These are phyloP conservation scores for Penicillium argentinense DNA, from an alignment of 495 filamentous ascomycete species.

Conservation along the genomic window DNA sequence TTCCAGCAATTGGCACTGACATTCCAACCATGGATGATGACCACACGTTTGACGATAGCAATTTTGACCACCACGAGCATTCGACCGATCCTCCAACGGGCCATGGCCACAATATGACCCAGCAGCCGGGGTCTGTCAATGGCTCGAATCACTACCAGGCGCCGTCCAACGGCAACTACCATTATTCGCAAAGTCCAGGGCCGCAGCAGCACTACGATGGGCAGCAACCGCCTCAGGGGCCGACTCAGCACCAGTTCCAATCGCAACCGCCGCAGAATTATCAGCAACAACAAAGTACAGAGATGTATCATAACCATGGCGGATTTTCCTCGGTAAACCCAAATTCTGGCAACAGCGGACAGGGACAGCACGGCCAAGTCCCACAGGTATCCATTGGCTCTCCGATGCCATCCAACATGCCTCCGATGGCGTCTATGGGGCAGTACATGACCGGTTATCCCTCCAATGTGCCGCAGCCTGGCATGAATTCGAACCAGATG, in stretches of 20 bases:
- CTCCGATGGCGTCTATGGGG: conserved; percentile 44
- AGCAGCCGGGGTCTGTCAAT: conserved; percentile 23
- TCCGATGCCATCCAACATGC: conserved; percentile 36
- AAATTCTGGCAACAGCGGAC: conserved; percentile 22
- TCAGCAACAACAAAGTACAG: conserved; percentile 33
- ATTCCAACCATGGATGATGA: conserved; percentile 31
- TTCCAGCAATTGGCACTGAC: conserved; percentile 39
- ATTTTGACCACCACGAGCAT: conserved; percentile 20
- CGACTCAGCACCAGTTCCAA: conserved; percentile 29
- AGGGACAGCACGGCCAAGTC: conserved; percentile 38
- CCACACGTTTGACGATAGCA: conserved; percentile 20
- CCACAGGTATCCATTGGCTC: conserved; percentile 48
- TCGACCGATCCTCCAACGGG: conserved; percentile 9
- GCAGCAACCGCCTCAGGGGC: conserved; percentile 21
- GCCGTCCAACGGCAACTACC: conserved; percentile 33
- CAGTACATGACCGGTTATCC: conserved; percentile 49
- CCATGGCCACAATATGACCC: conserved; percentile 36
- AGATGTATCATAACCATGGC: conserved; percentile 38
- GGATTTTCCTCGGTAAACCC: conserved; percentile 27
- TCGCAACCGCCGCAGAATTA: conserved; percentile 34
- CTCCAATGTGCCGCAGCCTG: conserved; percentile 33
- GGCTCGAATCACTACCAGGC: conserved; percentile 25
- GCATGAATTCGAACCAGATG: conserved; percentile 44
- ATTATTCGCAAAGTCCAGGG: conserved; percentile 25
- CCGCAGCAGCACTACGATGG: conserved; percentile 21